Base-by-base conservation (phyloP, 2,329 filamentous ascomycete genomes). In the Blumeria graminis region DNA sequence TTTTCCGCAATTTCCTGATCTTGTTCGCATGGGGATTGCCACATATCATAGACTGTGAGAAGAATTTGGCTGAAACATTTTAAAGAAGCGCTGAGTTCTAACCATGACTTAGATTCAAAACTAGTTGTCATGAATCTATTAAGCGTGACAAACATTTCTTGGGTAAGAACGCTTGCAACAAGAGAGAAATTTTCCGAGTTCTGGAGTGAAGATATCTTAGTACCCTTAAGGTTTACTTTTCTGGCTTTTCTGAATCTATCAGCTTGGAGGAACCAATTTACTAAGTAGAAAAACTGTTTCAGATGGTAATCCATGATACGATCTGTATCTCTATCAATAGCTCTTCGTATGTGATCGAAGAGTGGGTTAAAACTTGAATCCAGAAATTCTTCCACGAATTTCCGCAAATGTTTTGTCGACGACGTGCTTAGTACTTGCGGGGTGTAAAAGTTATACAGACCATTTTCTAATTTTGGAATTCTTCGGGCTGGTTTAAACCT, bases 1-100 rank as follows among this genome's bases (percentile, higher is more conserved):
- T 98, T 98, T 66, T 98, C 90, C 0, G 92, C 90, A 66, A 98
- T 96, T 63, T 96, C 92, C 65, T 94, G 84, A 62, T 98, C 86
- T n/a, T 95, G 89, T 60, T 95, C 89, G 34, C 86, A 76, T 0
- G 78, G 76, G 0, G 86, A 92, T 51, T 84, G 80, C 1, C 81
- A 74, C 89, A 98, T 96, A 59, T 93, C 86, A 64, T 94, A 88
- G 1, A 96, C 84, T 0, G 89, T 94, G 32, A 94, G 75, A 18
- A 94, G 73, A 61, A 96, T 92, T 65, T 96, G 89, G 0, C 89
- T 96, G 65, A 95, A 94, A 66, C 89, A 95, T 56, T 86, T 82
- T 81, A 96, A 92, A 52, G 85, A 82, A 0, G 90, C 83, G 56
- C 88, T 86, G 14, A 96, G 70, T 62, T 94, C 85, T 56, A 80